These are phyloP conservation scores for Tetrastigma voinierianum DNA, from an alignment of 164 flowering plant species.

Conservation along the genomic window DNA sequence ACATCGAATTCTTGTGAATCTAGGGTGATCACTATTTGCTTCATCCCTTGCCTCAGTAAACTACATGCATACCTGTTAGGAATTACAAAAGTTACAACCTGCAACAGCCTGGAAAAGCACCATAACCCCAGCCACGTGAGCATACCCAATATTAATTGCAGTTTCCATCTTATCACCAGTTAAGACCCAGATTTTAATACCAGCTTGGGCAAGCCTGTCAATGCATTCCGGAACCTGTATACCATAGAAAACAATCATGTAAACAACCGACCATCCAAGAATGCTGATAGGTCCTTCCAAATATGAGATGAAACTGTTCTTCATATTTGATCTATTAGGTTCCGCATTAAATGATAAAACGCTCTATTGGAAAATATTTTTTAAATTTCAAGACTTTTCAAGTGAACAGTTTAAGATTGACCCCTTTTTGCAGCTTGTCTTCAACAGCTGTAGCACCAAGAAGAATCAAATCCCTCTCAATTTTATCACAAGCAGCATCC, in stretches of 20 bases:
- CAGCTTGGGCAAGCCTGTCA: constrained; percentile 72
- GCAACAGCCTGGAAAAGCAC: constrained; percentile 2
- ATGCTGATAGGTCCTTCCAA: not conserved
- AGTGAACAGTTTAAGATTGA: constrained; percentile 18
- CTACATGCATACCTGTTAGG: constrained; percentile 76
- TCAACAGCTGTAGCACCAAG: constrained; percentile 95
- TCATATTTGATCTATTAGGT: not conserved
- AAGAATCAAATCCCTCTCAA: constrained; percentile 72
- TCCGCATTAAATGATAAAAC: not conserved
- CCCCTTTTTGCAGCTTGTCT: constrained; percentile 91
- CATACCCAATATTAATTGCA: constrained; percentile 88
- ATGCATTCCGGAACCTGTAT: constrained; percentile 89
- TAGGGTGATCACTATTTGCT: constrained; percentile 60
- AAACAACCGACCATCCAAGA: not conserved
- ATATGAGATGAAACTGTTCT: not conserved
- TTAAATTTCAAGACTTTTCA: no score
- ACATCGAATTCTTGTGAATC: constrained; percentile 58
- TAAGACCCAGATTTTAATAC: constrained; percentile 82
- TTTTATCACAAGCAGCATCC: constrained; percentile 62
- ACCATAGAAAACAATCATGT: constrained; percentile 4
- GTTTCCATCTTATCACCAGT: constrained; percentile 96
- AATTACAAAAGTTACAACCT: constrained; percentile 10
- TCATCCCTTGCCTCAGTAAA: constrained; percentile 76
- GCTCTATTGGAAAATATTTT: not conserved
- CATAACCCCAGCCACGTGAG: not conserved